These are phyloP conservation scores for Vaccinium myrtillus DNA, from an alignment of 148 eudicot genomes.

Conservation along the genomic window DNA sequence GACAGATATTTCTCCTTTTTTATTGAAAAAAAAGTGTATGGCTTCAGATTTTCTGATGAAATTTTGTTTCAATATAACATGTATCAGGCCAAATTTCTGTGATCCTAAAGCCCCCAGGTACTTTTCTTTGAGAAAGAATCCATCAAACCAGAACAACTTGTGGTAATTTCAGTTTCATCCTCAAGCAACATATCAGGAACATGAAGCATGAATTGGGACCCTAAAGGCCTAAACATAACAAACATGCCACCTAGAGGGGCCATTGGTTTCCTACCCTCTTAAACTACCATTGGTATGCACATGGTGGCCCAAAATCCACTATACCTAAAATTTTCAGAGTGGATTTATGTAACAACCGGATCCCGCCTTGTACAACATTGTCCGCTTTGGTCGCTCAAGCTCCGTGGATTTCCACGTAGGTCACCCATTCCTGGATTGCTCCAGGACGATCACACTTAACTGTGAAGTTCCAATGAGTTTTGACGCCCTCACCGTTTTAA, in stretches of 20 bases:
- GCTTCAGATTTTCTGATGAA: neutral
- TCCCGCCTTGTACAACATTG: no score
- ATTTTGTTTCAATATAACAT: neutral
- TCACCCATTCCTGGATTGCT: no score
- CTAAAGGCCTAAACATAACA: neutral
- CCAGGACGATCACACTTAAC: neutral
- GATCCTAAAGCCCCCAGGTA: conserved; percentile 1
- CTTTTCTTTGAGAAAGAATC: neutral
- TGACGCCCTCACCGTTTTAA: no score
- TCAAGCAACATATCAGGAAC: neutral
- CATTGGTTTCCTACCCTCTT: neutral
- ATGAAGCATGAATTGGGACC: neutral
- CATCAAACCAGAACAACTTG: neutral
- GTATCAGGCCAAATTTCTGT: neutral
- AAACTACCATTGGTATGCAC: conserved; percentile 12
- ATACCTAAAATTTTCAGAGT: neutral
- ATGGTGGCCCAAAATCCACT: conserved; percentile 8
- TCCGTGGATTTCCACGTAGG: no score
- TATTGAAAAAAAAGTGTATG: neutral
- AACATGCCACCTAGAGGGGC: neutral
- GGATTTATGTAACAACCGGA: no score
- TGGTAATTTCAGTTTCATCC: neutral
- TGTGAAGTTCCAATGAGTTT: neutral
- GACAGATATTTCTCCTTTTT: neutral
- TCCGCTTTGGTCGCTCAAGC: no score